These are phyloP conservation scores for Fraxinus dipetala DNA, from an alignment of 305 asterid genomes.

Conservation along the genomic window DNA sequence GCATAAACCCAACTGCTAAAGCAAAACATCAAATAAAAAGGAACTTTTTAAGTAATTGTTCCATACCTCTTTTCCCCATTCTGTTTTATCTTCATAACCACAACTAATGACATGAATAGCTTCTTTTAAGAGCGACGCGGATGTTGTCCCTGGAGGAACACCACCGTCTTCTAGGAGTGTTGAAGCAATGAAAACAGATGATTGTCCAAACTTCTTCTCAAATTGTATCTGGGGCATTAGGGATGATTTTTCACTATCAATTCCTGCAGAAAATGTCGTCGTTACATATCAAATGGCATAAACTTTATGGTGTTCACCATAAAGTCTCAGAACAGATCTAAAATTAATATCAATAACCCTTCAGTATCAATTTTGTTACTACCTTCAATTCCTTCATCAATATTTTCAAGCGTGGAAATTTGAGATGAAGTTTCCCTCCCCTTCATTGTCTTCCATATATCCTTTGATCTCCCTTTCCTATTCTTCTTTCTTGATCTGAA, in stretches of 20 bases:
- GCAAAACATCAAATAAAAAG: neutral
- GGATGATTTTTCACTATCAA: constrained; percentile 30
- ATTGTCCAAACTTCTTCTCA: constrained; percentile 60
- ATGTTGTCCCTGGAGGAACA: constrained; percentile 34
- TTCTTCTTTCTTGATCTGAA: constrained; percentile 36
- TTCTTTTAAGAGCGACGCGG: constrained; percentile 53
- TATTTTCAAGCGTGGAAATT: constrained; percentile 36
- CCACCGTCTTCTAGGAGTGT: constrained; percentile 48
- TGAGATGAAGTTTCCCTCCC: constrained; percentile 32
- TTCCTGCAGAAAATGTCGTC: constrained; percentile 28
- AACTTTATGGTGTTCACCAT: neutral
- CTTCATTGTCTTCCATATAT: constrained; percentile 33
- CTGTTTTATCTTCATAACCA: constrained; percentile 63
- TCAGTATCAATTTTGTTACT: constrained; percentile 23
- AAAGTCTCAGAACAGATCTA: neutral
- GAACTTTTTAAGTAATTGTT: neutral
- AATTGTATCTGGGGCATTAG: constrained; percentile 40
- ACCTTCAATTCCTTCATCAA: constrained; percentile 44
- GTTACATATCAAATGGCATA: neutral
- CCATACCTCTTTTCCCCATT: constrained; percentile 59
- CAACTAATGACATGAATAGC: constrained; percentile 58
- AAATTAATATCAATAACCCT: neutral
- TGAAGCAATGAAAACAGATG: constrained; percentile 50
- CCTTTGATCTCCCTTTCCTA: constrained; percentile 31
- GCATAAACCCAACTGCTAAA: neutral